Evolutionary conservation across 2,329 filamentous ascomycete species (phyloP).

Genomic region (Fusarium pseudograminearum): DNA sequence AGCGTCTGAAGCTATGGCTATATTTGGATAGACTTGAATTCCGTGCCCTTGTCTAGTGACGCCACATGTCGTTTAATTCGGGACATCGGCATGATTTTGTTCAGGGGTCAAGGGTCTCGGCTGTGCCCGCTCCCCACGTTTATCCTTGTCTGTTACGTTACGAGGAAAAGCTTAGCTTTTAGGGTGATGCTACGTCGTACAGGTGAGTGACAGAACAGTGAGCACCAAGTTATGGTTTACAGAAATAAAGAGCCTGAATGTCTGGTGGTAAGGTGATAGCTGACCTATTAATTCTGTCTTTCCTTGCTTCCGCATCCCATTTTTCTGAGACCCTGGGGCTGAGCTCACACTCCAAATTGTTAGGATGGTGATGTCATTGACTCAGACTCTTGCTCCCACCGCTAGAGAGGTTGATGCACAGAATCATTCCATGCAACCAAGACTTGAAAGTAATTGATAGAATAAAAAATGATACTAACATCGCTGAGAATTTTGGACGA

Average conservation of each 20-base stretch:
- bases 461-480: too few relatives aligned
- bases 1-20: conserved; percentile 5
- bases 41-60: background rate
- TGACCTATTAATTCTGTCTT: too few relatives aligned
- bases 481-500: rapidly evolving
- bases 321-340: too few relatives aligned
- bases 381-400: too few relatives aligned
- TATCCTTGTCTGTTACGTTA: conserved; percentile 19
- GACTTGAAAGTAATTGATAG: rapidly evolving
- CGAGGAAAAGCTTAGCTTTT: background rate
- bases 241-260: rapidly evolving
- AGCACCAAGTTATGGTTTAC: background rate
- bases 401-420: too few relatives aligned
- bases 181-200: background rate
- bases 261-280: rapidly evolving
- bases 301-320: too few relatives aligned
- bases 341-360: too few relatives aligned
- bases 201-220: background rate
- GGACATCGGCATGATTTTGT: conserved; percentile 4
- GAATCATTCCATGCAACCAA: too few relatives aligned
- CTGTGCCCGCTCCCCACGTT: conserved; percentile 23
- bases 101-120: conserved; percentile 9
- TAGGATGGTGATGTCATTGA: too few relatives aligned
- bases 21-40: background rate
- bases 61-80: conserved; percentile 12